A percentile compares a stretch with the other conserved stretches of the same genome.
phyloP scores from a whole-genome alignment of 1,284 basidiomycete genomes.

The Serendipita sp. region DNA sequence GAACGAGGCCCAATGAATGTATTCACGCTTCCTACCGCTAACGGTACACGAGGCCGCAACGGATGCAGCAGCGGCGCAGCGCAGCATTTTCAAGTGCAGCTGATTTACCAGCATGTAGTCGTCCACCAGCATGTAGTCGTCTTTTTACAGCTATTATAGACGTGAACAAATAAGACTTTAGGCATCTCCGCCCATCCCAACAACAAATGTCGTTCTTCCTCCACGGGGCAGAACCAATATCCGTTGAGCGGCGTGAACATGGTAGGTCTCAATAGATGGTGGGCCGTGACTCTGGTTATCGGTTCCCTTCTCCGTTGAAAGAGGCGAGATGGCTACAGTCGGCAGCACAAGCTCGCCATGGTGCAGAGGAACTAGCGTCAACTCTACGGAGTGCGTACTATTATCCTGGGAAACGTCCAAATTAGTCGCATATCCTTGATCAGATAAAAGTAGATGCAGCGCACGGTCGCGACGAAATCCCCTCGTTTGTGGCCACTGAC shows the following conservation, averaged over 20 bases:
- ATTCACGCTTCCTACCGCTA: neutral
- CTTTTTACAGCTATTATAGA: too few species aligned
- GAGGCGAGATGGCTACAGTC: conserved; percentile 45
- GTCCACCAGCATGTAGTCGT: too few species aligned
- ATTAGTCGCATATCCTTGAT: neutral
- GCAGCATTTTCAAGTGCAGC: too few species aligned
- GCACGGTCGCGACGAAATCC: conserved; percentile 54
- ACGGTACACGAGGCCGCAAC: neutral
- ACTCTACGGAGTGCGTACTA: conserved; percentile 35
- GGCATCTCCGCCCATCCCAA: conserved; percentile 42
- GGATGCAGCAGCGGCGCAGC: neutral
- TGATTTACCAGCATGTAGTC: too few species aligned
- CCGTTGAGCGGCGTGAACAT: conserved; percentile 61
- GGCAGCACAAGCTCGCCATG: conserved; percentile 63
- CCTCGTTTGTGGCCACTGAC: conserved; percentile 68
- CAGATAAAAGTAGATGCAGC: conserved; percentile 13
- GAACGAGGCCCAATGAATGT: too few species aligned
- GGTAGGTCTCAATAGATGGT: conserved; percentile 57
- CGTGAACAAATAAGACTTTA: neutral
- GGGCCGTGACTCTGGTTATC: conserved; percentile 41
- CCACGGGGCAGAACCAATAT: conserved; percentile 60
- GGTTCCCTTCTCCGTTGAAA: conserved; percentile 34
- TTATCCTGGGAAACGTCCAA: conserved; percentile 33
- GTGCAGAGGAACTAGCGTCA: conserved; percentile 65
- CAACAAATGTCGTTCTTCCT: conserved; percentile 63